Conservation (phyloP, 257 asterid species). For the Solanum piurae region DNA sequence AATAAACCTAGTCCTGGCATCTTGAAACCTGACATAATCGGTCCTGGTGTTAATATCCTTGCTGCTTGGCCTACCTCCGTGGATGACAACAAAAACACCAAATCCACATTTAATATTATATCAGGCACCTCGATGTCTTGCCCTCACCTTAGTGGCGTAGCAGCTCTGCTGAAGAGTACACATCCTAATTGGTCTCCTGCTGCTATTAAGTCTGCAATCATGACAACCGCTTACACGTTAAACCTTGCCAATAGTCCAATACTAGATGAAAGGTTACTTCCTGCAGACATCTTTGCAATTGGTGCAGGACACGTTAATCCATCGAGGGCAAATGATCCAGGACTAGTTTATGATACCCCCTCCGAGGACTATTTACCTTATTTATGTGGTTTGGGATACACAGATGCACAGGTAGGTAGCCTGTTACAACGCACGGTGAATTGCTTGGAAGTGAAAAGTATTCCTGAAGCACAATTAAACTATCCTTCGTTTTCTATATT, state of each 20-base stretch:
- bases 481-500: slow-evolving; percentile 17
- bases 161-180: slow-evolving; percentile 28
- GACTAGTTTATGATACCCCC: slow-evolving; percentile 32
- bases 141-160: slow-evolving; percentile 39
- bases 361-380: slow-evolving; percentile 34
- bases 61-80: slow-evolving; percentile 39
- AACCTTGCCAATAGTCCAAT: slow-evolving; percentile 16
- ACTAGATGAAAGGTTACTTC: slow-evolving; percentile 16
- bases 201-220: slow-evolving; percentile 41
- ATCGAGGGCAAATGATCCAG: slow-evolving; percentile 31
- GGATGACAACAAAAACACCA: slow-evolving; percentile 12
- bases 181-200: slow-evolving; percentile 45
- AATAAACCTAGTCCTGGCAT: slow-evolving; percentile 23
- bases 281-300: slow-evolving; percentile 21
- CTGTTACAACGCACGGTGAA: slow-evolving; percentile 4
- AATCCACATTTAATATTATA: slow-evolving; percentile 21
- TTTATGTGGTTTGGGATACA: slow-evolving; percentile 37
- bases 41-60: slow-evolving; percentile 47
- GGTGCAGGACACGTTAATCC: slow-evolving; percentile 52
- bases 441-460: slow-evolving; percentile 10
- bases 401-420: slow-evolving; percentile 3
- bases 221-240: slow-evolving; percentile 33
- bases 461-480: slow-evolving; percentile 16
- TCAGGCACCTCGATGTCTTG: slow-evolving; percentile 55
- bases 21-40: slow-evolving; percentile 52